Evolutionary conservation across 805 yeast genomes (phyloP).

Genomic region (Ogataea haglerorum): DNA sequence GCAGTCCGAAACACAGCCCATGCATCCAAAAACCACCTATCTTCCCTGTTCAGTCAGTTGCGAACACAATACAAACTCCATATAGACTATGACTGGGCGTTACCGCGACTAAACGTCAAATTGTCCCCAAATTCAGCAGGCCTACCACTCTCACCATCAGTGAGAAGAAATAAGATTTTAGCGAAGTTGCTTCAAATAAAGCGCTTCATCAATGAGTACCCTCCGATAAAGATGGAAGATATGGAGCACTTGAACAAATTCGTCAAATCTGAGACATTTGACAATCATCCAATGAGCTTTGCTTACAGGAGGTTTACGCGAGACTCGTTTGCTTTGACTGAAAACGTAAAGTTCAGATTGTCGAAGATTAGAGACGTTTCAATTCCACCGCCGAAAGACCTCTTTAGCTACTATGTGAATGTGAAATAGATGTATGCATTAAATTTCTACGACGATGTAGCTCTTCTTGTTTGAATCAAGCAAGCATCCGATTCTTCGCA

Average conservation of each 20-base stretch:
- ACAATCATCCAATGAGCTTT: conserved; percentile 1
- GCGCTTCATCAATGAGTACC: conserved; percentile 10
- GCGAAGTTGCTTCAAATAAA: conserved; percentile 16
- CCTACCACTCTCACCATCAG: conserved; percentile 16
- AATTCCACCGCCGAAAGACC: conserved; percentile 11
- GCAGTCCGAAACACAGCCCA: not conserved
- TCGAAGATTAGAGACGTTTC: conserved; percentile 9
- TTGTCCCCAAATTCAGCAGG: conserved; percentile 24
- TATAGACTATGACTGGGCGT: conserved; percentile 11
- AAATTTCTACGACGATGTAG: conserved; percentile 35
- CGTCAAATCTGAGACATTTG: conserved; percentile 2
- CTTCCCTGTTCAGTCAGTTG: conserved; percentile 3
- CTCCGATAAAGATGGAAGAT: conserved; percentile 20
- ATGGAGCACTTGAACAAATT: conserved; percentile 16
- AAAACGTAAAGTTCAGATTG: conserved; percentile 15
- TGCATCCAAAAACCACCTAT: not conserved
- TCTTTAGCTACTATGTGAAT: conserved; percentile 10
- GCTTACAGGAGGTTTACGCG: conserved; percentile 20
- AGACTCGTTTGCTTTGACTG: conserved; percentile 11
- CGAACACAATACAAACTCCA: conserved; percentile 14
- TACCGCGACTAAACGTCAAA: conserved; percentile 13
- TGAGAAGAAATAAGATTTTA: conserved; percentile 18
- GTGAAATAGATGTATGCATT: conserved; percentile 1
- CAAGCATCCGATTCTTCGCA: conserved; percentile 36
- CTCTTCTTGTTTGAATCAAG: conserved; percentile 39